These are phyloP conservation scores for Phytophthora foliorum DNA, from an alignment of 352 stramenopile genomes.

Conservation along the genomic window DNA sequence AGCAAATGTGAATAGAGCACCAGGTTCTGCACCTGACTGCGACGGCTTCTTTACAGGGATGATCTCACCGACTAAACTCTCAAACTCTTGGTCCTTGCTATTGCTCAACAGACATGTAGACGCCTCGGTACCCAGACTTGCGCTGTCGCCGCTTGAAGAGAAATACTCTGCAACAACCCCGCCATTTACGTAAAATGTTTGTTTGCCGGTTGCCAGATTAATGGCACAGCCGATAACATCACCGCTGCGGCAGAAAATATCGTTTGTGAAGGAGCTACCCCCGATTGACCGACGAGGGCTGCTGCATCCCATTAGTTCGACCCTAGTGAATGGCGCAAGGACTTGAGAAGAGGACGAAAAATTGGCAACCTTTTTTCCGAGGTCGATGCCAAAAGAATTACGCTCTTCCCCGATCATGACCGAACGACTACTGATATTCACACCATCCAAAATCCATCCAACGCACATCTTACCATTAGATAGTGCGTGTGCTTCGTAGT, in stretches of 20 bases:
- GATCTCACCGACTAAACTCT: conserved; percentile 62
- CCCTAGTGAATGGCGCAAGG: conserved; percentile 29
- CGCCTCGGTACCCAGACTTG: conserved; percentile 3
- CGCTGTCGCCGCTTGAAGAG: not conserved
- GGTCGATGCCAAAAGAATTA: conserved; percentile 58
- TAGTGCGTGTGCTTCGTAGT: conserved; percentile 65
- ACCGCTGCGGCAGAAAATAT: conserved; percentile 59
- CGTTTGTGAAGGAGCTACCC: conserved; percentile 42
- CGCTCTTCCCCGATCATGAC: conserved; percentile 52
- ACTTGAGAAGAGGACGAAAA: conserved; percentile 34
- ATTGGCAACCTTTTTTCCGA: conserved; percentile 43
- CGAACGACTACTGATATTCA: conserved; percentile 22
- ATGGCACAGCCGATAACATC: conserved; percentile 71
- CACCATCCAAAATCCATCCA: conserved; percentile 52
- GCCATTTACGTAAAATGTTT: conserved; percentile 78
- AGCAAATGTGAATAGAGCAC: not conserved
- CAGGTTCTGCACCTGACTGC: not conserved
- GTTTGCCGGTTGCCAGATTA: conserved; percentile 31
- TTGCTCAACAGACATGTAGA: conserved; percentile 2
- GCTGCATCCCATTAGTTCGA: conserved; percentile 24
- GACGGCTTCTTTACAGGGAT: conserved; percentile 20
- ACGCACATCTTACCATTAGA: conserved; percentile 62
- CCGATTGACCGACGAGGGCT: conserved; percentile 48
- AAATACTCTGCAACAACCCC: conserved; percentile 33
- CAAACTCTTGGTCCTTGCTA: conserved; percentile 41